Percentiles rank a stretch among this genome's conserved stretches.
phyloP scores from a whole-genome alignment of 1,284 basidiomycete genomes.

The Papiliotrema terrestris region DNA sequence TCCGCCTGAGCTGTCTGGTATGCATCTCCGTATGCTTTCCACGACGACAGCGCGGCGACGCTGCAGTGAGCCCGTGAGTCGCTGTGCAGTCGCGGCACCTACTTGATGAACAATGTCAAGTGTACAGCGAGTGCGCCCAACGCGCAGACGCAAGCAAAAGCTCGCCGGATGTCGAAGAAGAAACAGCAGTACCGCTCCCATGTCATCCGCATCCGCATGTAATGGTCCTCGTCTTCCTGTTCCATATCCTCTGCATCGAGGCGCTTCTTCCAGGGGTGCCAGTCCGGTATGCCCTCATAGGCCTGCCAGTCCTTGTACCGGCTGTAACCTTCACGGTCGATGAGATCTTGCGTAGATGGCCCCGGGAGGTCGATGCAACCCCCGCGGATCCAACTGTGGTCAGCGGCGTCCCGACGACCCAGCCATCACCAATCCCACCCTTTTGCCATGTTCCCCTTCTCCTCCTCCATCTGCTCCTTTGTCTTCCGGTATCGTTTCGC shows the following conservation, averaged over 20 bases:
- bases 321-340: not conserved
- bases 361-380: not conserved
- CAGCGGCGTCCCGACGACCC: no score
- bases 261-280: slow-evolving; percentile 2
- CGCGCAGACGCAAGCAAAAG: slow-evolving; percentile 6
- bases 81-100: slow-evolving; percentile 4
- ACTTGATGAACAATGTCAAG: no score
- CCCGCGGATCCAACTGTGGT: no score
- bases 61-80: not conserved
- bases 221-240: not conserved
- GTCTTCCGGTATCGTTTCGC: slow-evolving; percentile 3
- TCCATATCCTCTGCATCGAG: not conserved
- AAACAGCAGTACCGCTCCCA: slow-evolving; percentile 1
- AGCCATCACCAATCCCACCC: not conserved
- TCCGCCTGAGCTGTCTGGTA: slow-evolving; percentile 10
- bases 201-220: not conserved
- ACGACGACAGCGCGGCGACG: not conserved
- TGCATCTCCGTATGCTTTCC: slow-evolving; percentile 13
- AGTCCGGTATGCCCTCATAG: not conserved
- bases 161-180: slow-evolving; percentile 26
- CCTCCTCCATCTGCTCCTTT: not conserved
- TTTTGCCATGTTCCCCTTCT: not conserved
- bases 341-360: not conserved
- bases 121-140: not conserved
- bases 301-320: not conserved